Evolutionary conservation across 2,329 filamentous ascomycete species (phyloP), one percentile per base, ranked within the genome.

Genomic region (Trichophyton mentagrophytes): DNA sequence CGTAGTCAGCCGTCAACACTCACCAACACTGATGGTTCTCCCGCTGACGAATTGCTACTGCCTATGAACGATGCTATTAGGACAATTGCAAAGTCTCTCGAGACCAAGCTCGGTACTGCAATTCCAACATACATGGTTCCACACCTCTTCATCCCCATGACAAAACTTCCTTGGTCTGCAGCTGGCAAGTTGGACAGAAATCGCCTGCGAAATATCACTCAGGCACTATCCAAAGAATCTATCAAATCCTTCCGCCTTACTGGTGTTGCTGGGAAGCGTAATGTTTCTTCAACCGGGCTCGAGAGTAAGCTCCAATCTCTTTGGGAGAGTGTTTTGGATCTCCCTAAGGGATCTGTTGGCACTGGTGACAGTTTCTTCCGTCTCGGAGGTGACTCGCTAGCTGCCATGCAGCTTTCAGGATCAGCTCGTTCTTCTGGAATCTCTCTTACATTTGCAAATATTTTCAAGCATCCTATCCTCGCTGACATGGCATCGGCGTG

Each of bases 91-190:
- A 63, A 61, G 36, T 25, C 61, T 4, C 53, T 64, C 6, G 61
- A 63, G 53, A 61, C 60, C 3, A 57, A 58, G 15, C 30, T 64
- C 13, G 57, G 55, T 40, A 44, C 51, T 6, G 25, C 57, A 17
- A 55, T 74, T 3, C 71, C 73, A 3, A 64, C 67, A 6, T 75
- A 75, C 64, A 75, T 75, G 65, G 68, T 74, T 11, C 73, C 73
- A 2, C 66, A 69, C 1, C 64, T 71, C 57, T 74, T 71, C 61
- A 66, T 75, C 58, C 72, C 71, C 0, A 65, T 75, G 17, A 68
- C 66, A 2, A 67, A 62, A 27, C 71, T 76, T 67, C 73, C 72
- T 6, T 69, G 71, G 67, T 71, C 70, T 2, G 71, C 70, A 7
- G 73, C 72, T 17, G 72, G 71, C 2, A 75, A 75, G 61, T 65